These are phyloP conservation scores for Suillus alpinus DNA, from an alignment of 768 basidiomycete genomes.

Conservation along the genomic window DNA sequence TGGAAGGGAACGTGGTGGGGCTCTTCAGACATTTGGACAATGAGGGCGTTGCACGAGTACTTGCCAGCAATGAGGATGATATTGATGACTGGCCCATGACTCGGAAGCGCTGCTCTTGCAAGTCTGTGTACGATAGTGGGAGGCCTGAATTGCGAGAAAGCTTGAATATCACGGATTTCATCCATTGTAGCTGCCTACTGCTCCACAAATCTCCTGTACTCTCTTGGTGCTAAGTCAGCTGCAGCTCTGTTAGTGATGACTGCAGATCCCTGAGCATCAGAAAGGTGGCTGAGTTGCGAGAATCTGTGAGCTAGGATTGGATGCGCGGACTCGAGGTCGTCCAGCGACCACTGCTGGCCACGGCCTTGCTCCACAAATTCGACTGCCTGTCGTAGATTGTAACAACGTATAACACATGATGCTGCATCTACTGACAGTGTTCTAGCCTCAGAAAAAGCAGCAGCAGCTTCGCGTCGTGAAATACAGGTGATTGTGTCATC, in stretches of 20 bases:
- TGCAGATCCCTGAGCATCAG: neutral
- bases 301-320: neutral
- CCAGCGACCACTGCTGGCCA: slow-evolving; percentile 32
- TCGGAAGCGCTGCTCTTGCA: slow-evolving; percentile 17
- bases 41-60: slow-evolving; percentile 13
- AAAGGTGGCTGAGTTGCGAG: neutral
- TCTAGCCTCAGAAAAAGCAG: slow-evolving; percentile 16
- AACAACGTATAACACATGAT: slow-evolving; percentile 22
- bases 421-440: slow-evolving; percentile 25
- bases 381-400: slow-evolving; percentile 21
- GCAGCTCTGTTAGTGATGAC: neutral
- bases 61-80: slow-evolving; percentile 15
- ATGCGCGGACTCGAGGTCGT: slow-evolving; percentile 16
- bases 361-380: slow-evolving; percentile 30
- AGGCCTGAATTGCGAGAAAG: slow-evolving; percentile 16
- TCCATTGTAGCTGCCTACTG: slow-evolving; percentile 2
- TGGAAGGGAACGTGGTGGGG: neutral
- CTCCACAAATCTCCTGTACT: slow-evolving; percentile 10
- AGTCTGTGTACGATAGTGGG: slow-evolving; percentile 12
- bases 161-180: slow-evolving; percentile 8
- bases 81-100: slow-evolving; percentile 17
- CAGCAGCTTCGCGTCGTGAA: slow-evolving; percentile 9
- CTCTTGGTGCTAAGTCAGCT: neutral
- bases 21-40: neutral
- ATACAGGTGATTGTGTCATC: neutral